Evolutionary conservation across 306 rosid genomes (phyloP), one percentile per base, ranked within the genome.

Genomic region (Citrullus colocynthis): DNA sequence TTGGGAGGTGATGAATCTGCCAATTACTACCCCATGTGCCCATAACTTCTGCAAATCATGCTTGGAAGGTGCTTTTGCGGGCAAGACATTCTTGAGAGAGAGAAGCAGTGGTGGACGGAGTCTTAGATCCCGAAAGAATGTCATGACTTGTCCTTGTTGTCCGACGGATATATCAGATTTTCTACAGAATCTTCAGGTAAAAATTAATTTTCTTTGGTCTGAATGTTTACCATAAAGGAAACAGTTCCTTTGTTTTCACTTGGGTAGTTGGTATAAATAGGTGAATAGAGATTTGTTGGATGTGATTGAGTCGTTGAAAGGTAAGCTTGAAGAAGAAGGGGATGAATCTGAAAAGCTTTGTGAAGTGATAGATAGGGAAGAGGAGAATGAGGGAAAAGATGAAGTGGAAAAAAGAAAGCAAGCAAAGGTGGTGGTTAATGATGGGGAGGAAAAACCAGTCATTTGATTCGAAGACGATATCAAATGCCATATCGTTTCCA

Each of bases 171-270:
- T 90, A 10, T 86, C 96, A 78, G 93, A 90, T 4, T 93, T 85
- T 81, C 93, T 91, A 74, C 92, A 90, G 63, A 90, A 86, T 66
- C 89, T 84, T 16, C 93, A 93, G 96, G 98, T 93, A 48, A 44
- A 2, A 2, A 20, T 6, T 14, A 1, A 7, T 10, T 6, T 6
- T 44, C 21, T 59, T 45, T 34, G 24, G 17, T 52, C 72, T 55
- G 28, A 7, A 7, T 2, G 49, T 10, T 9, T 44, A 7, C 8
- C 18, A 17, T 20, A 6, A 4, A 30, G 65, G 12, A 75, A 54
- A 56, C 21, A 36, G 34, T 54, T 75, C 3, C 7, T n/a, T n/a
- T 41, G 49, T 44, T 55, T 5, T 55, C 14, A 37, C 39, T 0
- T 0, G 16, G 71, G 16, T 56, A 45, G 39, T 39, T 11, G 57